Percentiles rank a stretch among this genome's conserved stretches.
Conservation (phyloP, 768 basidiomycete species). For the Mycena albidolilacea region DNA sequence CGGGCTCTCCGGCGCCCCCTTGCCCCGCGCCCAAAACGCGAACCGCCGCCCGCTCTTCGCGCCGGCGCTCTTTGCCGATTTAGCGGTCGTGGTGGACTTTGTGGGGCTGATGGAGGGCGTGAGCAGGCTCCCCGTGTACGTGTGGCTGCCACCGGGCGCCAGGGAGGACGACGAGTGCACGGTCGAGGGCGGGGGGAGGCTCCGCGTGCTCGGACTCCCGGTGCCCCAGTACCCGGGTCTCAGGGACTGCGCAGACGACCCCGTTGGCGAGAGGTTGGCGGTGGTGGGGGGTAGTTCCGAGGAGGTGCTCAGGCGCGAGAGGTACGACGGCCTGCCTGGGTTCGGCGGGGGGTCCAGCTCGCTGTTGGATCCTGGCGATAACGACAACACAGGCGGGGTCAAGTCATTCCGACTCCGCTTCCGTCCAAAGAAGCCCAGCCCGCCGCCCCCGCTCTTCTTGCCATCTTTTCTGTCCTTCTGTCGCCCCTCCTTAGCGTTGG, state of each 20-base stretch:
- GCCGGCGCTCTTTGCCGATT: slow-evolving; percentile 11
- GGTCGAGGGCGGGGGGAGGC: slow-evolving; percentile 15
- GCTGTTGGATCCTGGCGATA: not conserved
- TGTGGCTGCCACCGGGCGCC: not conserved
- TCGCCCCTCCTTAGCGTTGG: no score
- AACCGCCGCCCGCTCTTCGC: slow-evolving; percentile 22
- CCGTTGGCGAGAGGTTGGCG: not conserved
- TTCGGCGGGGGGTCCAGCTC: not conserved
- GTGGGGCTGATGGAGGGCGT: slow-evolving; percentile 22
- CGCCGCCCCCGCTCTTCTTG: not conserved
- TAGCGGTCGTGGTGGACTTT: not conserved
- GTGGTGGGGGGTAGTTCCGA: slow-evolving; percentile 15
- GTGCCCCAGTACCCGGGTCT: not conserved
- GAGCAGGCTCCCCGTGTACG: slow-evolving; percentile 10
- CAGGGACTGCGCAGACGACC: not conserved
- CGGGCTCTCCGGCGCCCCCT: not conserved
- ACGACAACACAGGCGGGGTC: not conserved
- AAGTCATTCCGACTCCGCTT: slow-evolving; percentile 17
- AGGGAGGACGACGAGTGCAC: not conserved
- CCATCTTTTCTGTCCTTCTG: not conserved
- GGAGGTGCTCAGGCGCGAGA: slow-evolving; percentile 29
- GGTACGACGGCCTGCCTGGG: slow-evolving; percentile 18
- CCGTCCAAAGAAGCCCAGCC: slow-evolving; percentile 32
- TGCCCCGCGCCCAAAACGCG: slow-evolving; percentile 26
- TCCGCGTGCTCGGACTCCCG: slow-evolving; percentile 11